Evolutionary conservation across 305 asterid genomes (phyloP), one percentile per base, ranked within the genome.

Genomic region (Fraxinus sp.): DNA sequence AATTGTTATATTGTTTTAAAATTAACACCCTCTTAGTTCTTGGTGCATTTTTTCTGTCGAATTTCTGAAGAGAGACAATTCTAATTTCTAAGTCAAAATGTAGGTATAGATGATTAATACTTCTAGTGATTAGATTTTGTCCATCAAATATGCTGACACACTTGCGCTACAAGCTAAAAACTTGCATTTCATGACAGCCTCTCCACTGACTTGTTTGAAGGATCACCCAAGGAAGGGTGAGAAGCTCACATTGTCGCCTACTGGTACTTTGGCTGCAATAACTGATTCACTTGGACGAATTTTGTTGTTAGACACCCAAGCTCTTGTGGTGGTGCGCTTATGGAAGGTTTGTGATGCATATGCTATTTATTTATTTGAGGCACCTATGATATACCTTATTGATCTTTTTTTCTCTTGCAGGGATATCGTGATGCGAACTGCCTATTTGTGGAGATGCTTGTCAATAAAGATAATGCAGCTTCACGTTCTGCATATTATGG

Each of bases 401-500:
- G 49, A 80, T 39, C 76, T 46, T 72, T 8, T 37, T 81, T 86
- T 41, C 82, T 80, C 85, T 85, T 83, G 75, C 82, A 96, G 99
- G 99, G 99, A 80, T 96, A 96, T 87, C 99, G 98, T 72, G 98
- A 96, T 87, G 98, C 99, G 49, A 91, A 92, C 88, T 94, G 99
- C 91, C 89, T 96, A 75, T 94, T 96, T 52, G 93, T 96, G 41
- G 99, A 96, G 97, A 89, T 96, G 98, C 96, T 94, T 37, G 95
- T 90, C 77, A 83, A 82, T 75, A 93, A 93, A 88, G 88, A 91
- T 85, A 59, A 84, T 68, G 85, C 92, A 77, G 46, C 89, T 7
- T 75, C 86, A 39, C 81, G 79, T 62, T 79, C 93, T 79, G 75
- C 86, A 49, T 73, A 80, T 80, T 39, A 78, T 74, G 97, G 86